Evolutionary conservation across 345 rosid genomes (phyloP).

Genomic region (Reutealis trisperma): DNA sequence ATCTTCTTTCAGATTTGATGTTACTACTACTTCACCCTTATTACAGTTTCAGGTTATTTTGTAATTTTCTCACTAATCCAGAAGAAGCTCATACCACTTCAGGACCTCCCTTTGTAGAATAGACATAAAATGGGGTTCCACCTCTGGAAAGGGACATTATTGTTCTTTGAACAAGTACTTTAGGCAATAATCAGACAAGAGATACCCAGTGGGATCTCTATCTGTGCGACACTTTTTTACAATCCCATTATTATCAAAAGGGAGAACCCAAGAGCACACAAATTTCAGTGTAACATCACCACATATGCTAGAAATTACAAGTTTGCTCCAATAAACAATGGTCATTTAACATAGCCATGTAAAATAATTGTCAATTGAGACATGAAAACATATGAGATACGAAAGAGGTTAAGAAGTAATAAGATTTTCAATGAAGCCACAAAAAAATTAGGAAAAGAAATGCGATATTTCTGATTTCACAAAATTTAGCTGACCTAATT

Average conservation of each 20-base stretch:
- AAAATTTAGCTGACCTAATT: not conserved
- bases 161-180: not conserved
- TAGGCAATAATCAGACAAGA: not conserved
- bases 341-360: not conserved
- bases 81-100: not conserved
- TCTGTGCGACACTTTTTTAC: not conserved
- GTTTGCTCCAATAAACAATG: not conserved
- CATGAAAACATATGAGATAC: not conserved
- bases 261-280: not conserved
- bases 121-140: not conserved
- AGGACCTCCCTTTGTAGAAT: not conserved
- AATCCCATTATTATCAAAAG: no score
- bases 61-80: not conserved
- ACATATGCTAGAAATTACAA: not conserved
- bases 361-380: not conserved
- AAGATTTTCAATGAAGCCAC: not conserved
- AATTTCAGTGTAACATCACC: not conserved
- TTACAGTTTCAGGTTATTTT: not conserved
- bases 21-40: not conserved
- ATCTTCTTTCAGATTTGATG: not conserved
- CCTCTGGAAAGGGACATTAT: not conserved
- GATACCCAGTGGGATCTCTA: not conserved
- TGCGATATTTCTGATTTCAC: not conserved
- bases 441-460: not conserved
- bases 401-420: not conserved